These are phyloP conservation scores for Kodamaea sp. DNA, from an alignment of 1,139 yeast genomes.

Conservation along the genomic window DNA sequence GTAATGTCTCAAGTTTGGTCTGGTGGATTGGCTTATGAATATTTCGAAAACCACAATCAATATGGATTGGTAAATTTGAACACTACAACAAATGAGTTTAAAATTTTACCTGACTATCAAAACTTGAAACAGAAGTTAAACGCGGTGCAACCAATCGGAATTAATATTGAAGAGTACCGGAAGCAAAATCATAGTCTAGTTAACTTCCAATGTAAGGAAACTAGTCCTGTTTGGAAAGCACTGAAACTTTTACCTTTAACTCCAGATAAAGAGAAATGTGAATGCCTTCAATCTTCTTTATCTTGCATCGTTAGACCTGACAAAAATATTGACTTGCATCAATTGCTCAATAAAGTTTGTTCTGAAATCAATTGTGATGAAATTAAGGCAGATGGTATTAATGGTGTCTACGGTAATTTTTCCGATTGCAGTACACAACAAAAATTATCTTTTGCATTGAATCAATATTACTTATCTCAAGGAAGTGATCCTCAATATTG, in stretches of 20 bases:
- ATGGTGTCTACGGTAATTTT: constrained; percentile 55
- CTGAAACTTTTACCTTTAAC: constrained; percentile 46
- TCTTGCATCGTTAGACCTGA: constrained; percentile 47
- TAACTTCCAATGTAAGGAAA: constrained; percentile 22
- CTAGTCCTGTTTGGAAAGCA: constrained; percentile 38
- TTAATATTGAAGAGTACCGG: constrained; percentile 8
- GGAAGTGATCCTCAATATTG: constrained; percentile 29
- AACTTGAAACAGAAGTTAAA: constrained; percentile 30
- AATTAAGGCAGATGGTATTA: constrained; percentile 43
- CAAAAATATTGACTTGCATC: constrained; percentile 26
- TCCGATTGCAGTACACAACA: constrained; percentile 53
- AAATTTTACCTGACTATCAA: constrained; percentile 42
- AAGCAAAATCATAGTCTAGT: background rate
- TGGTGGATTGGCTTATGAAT: constrained; percentile 41
- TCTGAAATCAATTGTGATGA: constrained; percentile 49
- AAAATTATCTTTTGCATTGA: constrained; percentile 51
- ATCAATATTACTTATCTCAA: constrained; percentile 39
- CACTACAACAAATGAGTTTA: constrained; percentile 26
- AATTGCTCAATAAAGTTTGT: constrained; percentile 47
- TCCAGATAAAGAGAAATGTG: constrained; percentile 54
- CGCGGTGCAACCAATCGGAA: constrained; percentile 31
- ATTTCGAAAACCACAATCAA: constrained; percentile 34
- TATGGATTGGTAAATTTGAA: constrained; percentile 33
- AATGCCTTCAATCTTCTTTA: constrained; percentile 49
- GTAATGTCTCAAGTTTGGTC: constrained; percentile 40